Percentiles rank a stretch among this genome's conserved stretches.
phyloP scores from a whole-genome alignment of 1,284 basidiomycete genomes.

The Puccinia horiana region DNA sequence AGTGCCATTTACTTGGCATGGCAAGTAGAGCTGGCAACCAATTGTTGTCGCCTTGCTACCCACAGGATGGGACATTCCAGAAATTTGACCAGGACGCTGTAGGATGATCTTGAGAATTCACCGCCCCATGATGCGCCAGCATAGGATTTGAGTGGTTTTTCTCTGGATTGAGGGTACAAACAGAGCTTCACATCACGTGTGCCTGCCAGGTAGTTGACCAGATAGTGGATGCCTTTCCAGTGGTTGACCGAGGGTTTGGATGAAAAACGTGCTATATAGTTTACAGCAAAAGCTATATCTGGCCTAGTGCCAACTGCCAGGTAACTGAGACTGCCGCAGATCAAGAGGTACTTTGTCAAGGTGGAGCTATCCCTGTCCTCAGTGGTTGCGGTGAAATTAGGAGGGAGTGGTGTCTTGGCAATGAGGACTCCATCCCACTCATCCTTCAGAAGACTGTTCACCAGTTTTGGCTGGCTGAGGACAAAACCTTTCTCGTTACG shows the following conservation, averaged over 20 bases:
- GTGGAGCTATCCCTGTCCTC: too few species aligned
- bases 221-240: neutral
- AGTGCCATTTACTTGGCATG: too few species aligned
- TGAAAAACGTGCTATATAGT: neutral
- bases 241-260: neutral
- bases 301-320: too few species aligned
- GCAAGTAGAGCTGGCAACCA: too few species aligned
- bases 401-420: neutral
- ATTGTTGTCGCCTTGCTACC: slow-evolving; percentile 2
- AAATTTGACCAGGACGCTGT: neutral
- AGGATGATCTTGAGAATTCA: neutral
- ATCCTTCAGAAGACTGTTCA: neutral
- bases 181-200: neutral
- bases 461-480: neutral
- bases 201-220: neutral
- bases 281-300: slow-evolving; percentile 15
- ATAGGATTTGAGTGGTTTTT: neutral
- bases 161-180: neutral
- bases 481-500: neutral
- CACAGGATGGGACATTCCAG: neutral
- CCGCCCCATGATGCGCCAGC: slow-evolving; percentile 8
- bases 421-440: neutral
- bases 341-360: neutral
- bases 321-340: neutral
- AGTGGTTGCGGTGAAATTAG: neutral